Base-by-base conservation (phyloP, 169 alveolate genomes). In the Besnoitia besnoiti region DNA sequence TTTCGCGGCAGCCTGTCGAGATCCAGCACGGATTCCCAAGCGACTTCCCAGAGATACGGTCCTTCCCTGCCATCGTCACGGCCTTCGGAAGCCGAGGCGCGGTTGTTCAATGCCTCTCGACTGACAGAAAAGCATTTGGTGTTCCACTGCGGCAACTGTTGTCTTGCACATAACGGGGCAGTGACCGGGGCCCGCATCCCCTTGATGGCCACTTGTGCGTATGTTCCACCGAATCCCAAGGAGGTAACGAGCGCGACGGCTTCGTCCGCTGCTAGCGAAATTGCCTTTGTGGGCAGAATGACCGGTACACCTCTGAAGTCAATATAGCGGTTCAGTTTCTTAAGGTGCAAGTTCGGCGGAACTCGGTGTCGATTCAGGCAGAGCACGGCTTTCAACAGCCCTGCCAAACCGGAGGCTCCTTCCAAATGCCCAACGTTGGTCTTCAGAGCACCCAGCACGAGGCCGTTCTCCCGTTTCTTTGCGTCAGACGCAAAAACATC, bases 351-450 rank as follows among this genome's bases (percentile, higher is more conserved):
- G 44, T 94, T 95, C 80, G 96, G 96, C 0, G 97, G 97, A 24
- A 93, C 89, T 55, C 30, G 46, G 21, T 89, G 90, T 27, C 90
- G 49, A 4, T 37, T 46, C 42, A 96, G 92, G 75, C 89, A 88
- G 59, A 95, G 92, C 27, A 94, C 89, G 16, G 94, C 93, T 90
- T 96, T 96, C 79, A 94, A 76, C 55, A 96, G 77, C 0, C 97
- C 96, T 19, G 95, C 93, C 62, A 95, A 79, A 14, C 97, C 97
- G 4, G 97, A 96, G 62, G 97, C 97, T 21, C 96, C 97, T 90
- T 96, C 97, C 42, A 92, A 73, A 62, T 96, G 97, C 5, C 97
- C 97, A 39, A 96, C 39, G 92, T 95, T 96, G 35, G 96, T 94
- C 89, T 96, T 96, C 55, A 94, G 80, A 37, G 96, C 96, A 42